A percentile compares a stretch with the other conserved stretches of the same genome.
phyloP scores from a whole-genome alignment of 2,329 filamentous ascomycete genomes.

The Epicoccum sorghinum region DNA sequence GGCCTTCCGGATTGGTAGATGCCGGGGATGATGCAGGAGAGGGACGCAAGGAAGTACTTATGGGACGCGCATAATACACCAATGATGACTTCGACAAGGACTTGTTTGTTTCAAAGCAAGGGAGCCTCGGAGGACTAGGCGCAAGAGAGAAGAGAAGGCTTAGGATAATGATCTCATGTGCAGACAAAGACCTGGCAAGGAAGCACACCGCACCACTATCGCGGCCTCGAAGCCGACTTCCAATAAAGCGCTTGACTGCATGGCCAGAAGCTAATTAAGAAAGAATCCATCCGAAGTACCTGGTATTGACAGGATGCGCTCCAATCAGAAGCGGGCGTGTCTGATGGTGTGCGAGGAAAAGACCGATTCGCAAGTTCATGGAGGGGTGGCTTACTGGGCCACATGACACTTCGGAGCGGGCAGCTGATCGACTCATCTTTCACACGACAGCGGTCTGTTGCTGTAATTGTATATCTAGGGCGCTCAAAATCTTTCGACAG shows the following conservation, averaged over 20 bases:
- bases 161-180: conserved; percentile 42
- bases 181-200: conserved; percentile 34
- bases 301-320: conserved; percentile 35
- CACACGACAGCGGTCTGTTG: conserved; percentile 30
- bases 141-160: conserved; percentile 27
- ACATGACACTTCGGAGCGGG: conserved; percentile 40
- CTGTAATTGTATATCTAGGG: conserved; percentile 25
- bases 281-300: conserved; percentile 43
- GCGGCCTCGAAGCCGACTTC: conserved; percentile 37
- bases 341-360: conserved; percentile 46
- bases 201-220: conserved; percentile 32
- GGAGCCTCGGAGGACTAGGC: conserved; percentile 19
- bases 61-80: conserved; percentile 26
- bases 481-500: conserved; percentile 16
- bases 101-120: conserved; percentile 35
- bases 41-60: conserved; percentile 41
- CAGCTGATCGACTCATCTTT: conserved; percentile 47
- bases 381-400: conserved; percentile 47
- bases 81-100: conserved; percentile 28
- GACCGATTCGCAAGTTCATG: conserved; percentile 45
- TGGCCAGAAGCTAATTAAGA: conserved; percentile 47
- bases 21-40: conserved; percentile 27
- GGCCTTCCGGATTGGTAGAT: conserved; percentile 32
- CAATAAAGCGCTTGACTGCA: conserved; percentile 44
- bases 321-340: conserved; percentile 37